phyloP scores from a whole-genome alignment of 225 moss, liverwort and hornwort genomes.

The Anthoceros angustus region DNA sequence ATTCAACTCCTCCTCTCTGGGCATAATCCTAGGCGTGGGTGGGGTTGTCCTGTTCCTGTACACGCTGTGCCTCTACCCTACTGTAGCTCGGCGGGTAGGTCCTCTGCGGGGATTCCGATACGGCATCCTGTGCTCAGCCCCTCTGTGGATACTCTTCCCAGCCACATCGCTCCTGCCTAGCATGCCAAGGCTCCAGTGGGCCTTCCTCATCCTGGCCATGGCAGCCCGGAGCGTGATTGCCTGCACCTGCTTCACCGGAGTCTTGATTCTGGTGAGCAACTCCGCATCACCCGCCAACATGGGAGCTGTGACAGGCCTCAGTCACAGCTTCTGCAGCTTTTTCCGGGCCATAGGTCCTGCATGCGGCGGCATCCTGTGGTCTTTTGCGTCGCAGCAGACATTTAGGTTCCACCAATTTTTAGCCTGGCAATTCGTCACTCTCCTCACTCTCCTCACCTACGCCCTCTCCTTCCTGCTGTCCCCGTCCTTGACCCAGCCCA shows the following conservation, averaged over 20 bases:
- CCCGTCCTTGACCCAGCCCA: constrained; percentile 35
- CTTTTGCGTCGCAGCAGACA: constrained; percentile 36
- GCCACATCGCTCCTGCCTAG: constrained; percentile 31
- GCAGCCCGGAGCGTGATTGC: constrained; percentile 43
- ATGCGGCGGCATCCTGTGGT: constrained; percentile 60
- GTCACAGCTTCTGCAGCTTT: constrained; percentile 74
- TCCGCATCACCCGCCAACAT: constrained; percentile 51
- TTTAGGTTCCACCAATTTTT: constrained; percentile 68
- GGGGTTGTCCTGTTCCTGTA: constrained; percentile 58
- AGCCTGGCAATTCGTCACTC: constrained; percentile 45
- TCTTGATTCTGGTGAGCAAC: constrained; percentile 72
- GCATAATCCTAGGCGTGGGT: constrained; percentile 56
- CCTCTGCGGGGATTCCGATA: constrained; percentile 52
- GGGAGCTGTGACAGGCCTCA: constrained; percentile 69
- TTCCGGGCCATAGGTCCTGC: constrained; percentile 75
- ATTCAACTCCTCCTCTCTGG: constrained; percentile 48
- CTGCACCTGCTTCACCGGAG: constrained; percentile 64
- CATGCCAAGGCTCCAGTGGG: constrained; percentile 36
- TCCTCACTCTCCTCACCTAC: constrained; percentile 45
- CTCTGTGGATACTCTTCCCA: constrained; percentile 62
- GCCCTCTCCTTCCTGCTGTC: constrained; percentile 51
- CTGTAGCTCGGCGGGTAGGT: constrained; percentile 28
- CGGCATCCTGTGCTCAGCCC: constrained; percentile 58
- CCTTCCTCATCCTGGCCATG: constrained; percentile 38
- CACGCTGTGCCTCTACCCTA: constrained; percentile 45